Conservation (phyloP, 108 stramenopile species). For the Discostella pseudostelligera region DNA sequence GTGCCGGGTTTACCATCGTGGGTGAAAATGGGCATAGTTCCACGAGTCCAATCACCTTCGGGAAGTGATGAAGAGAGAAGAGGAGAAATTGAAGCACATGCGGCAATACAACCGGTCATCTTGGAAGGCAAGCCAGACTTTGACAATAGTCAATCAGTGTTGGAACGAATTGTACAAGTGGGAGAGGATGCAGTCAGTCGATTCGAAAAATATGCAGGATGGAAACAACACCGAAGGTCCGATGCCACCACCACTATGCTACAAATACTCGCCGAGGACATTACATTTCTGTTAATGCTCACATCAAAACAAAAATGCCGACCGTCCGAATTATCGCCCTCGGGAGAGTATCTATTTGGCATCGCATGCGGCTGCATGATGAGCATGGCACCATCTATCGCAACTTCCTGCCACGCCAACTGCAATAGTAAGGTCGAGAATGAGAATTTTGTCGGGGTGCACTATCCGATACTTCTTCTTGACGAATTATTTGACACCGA, state of each 20-base stretch:
- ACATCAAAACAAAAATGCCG: conserved; percentile 12
- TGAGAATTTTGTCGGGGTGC: neutral
- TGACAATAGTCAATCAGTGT: conserved; percentile 20
- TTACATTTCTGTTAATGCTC: conserved; percentile 22
- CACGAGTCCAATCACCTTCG: no score
- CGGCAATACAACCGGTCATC: conserved; percentile 18
- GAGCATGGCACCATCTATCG: conserved; percentile 32
- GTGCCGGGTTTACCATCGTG: conserved; percentile 13
- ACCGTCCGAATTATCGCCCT: conserved; percentile 32
- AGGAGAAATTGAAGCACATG: neutral
- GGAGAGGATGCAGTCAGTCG: conserved; percentile 13
- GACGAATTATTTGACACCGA: conserved; percentile 46
- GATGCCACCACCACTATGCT: neutral
- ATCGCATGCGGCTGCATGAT: conserved; percentile 42
- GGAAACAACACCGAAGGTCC: neutral
- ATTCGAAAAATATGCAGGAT: neutral
- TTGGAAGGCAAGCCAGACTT: conserved; percentile 36
- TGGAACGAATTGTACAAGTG: conserved; percentile 24
- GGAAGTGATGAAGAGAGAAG: no score
- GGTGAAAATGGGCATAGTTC: conserved; percentile 20
- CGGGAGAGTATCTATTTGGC: conserved; percentile 40
- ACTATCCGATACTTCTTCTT: conserved; percentile 39
- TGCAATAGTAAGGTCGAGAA: neutral
- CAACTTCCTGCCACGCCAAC: neutral
- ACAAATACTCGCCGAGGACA: conserved; percentile 17